Evolutionary conservation across 768 basidiomycete species (phyloP).

Genomic region (Termitomyces sp.): DNA sequence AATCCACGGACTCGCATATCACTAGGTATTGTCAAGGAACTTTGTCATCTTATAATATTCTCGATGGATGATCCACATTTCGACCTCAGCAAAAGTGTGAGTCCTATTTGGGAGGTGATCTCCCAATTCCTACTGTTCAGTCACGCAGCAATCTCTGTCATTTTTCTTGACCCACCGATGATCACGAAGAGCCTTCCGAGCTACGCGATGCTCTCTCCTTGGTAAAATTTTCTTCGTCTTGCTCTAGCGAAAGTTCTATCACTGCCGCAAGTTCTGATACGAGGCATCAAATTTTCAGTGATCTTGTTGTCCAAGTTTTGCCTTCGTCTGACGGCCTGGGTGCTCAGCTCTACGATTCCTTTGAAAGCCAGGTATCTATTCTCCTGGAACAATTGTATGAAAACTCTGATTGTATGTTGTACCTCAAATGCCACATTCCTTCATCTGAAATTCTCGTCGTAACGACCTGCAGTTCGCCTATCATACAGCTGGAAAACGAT

Average conservation of each 20-base stretch:
- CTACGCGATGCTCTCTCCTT: not conserved
- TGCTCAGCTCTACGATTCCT: conserved; percentile 21
- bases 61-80: conserved; percentile 25
- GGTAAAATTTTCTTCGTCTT: not conserved
- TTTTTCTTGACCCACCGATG: not conserved
- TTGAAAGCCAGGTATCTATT: not conserved
- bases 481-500: not conserved
- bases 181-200: not conserved
- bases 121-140: not conserved
- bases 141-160: not conserved
- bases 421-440: not conserved
- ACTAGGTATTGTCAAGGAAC: not conserved
- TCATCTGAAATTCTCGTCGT: not conserved
- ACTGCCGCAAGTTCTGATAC: not conserved
- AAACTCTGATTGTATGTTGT: not conserved
- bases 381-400: not conserved
- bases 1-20: not conserved
- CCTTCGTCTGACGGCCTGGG: conserved; percentile 12
- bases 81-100: conserved; percentile 19
- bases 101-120: not conserved
- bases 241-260: not conserved
- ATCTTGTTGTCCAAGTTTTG: not conserved
- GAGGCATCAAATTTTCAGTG: not conserved
- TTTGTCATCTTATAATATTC: conserved; percentile 2
- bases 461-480: not conserved